phyloP scores from a whole-genome alignment of 177 flowering plant species.

The Vitis hybrid region DNA sequence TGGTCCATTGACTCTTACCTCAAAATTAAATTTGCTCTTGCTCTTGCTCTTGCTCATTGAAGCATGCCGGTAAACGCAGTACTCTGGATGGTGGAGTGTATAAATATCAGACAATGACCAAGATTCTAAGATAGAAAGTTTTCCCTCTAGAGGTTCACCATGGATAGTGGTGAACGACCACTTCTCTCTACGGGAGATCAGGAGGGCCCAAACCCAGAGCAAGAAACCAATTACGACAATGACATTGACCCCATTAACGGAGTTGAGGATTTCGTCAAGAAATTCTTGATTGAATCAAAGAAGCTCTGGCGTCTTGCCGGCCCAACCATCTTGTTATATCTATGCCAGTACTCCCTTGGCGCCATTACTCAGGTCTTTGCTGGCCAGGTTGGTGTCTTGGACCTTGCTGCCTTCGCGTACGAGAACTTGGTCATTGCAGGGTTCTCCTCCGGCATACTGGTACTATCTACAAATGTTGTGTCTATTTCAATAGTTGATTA shows the following conservation, averaged over 20 bases:
- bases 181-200: not conserved
- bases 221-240: not conserved
- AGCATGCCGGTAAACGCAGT: no score
- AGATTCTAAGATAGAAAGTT: no score
- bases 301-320: slow-evolving; percentile 19
- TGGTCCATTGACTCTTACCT: no score
- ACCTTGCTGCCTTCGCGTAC: slow-evolving; percentile 14
- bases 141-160: not conserved
- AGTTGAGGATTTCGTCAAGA: slow-evolving; percentile 6
- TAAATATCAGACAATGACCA: no score
- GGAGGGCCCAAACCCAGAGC: not conserved
- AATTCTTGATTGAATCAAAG: slow-evolving; percentile 7
- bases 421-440: slow-evolving; percentile 13
- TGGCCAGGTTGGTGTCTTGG: slow-evolving; percentile 1
- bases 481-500: not conserved
- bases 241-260: slow-evolving; percentile 12
- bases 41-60: no score
- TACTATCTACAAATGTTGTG: not conserved
- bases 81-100: no score
- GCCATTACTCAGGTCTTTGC: slow-evolving; percentile 9
- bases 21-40: no score
- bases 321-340: slow-evolving; percentile 30
- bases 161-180: not conserved
- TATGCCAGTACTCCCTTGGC: slow-evolving; percentile 13
- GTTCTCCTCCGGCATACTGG: slow-evolving; percentile 13